Evolutionary conservation across 495 filamentous ascomycete genomes (phyloP).

Genomic region (Trypethelium eluteriae): DNA sequence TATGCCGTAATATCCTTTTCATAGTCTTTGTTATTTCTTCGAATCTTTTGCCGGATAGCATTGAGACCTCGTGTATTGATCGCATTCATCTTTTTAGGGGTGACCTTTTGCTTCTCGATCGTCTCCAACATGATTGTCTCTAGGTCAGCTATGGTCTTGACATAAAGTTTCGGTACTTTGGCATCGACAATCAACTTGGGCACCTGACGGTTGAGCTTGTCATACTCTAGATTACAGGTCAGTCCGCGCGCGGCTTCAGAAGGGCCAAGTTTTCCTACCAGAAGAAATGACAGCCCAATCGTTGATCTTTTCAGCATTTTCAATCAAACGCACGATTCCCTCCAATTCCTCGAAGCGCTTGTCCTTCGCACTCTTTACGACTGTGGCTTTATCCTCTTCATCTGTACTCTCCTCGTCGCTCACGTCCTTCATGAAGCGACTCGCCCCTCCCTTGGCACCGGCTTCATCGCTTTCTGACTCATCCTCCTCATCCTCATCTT

Average conservation of each 20-base stretch:
- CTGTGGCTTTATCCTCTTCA: slow-evolving; percentile 55
- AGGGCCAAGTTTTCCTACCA: slow-evolving; percentile 47
- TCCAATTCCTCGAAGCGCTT: slow-evolving; percentile 94
- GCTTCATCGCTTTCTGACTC: slow-evolving; percentile 51
- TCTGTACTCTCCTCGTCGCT: slow-evolving; percentile 62
- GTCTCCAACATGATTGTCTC: slow-evolving; percentile 96
- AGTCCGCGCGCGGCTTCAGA: slow-evolving; percentile 9
- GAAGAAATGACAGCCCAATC: slow-evolving; percentile 91
- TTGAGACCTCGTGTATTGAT: slow-evolving; percentile 90
- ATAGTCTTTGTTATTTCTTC: slow-evolving; percentile 97
- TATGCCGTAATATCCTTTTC: slow-evolving; percentile 79
- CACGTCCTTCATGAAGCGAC: slow-evolving; percentile 70
- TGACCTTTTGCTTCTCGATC: slow-evolving; percentile 86
- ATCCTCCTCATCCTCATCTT: slow-evolving; percentile 29
- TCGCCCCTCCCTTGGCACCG: slow-evolving; percentile 60
- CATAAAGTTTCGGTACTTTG: slow-evolving; percentile 76
- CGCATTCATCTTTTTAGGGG: slow-evolving; percentile 97
- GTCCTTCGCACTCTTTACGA: slow-evolving; percentile 95
- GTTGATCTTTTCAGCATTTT: slow-evolving; percentile 93
- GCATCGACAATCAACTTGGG: slow-evolving; percentile 60
- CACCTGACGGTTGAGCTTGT: slow-evolving; percentile 91
- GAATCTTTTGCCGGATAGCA: slow-evolving; percentile 90
- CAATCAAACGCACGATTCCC: slow-evolving; percentile 75
- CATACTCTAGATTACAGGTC: slow-evolving; percentile 63
- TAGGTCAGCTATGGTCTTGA: slow-evolving; percentile 86